A percentile compares a stretch with the other conserved stretches of the same genome.
Conservation (phyloP, 352 stramenopile genomes). For the Phytopythium montanum region DNA sequence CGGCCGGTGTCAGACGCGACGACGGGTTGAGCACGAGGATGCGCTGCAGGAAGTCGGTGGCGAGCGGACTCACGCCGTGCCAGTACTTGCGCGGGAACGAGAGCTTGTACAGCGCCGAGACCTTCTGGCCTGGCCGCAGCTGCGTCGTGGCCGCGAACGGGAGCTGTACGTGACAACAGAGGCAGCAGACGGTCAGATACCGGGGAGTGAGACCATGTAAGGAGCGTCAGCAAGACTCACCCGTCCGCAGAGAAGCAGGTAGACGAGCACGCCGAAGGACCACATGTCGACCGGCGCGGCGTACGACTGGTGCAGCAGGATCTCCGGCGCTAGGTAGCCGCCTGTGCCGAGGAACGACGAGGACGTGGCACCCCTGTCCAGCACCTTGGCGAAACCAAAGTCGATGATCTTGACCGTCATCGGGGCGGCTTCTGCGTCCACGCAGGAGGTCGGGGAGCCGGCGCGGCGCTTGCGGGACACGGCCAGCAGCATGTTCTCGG, state of each 20-base stretch:
- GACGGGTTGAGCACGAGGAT: constrained; percentile 60
- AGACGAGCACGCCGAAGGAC: constrained; percentile 96
- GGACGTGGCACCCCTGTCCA: constrained; percentile 44
- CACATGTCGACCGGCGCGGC: constrained; percentile 95
- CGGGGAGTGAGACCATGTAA: background rate
- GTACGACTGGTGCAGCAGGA: constrained; percentile 95
- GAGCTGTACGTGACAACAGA: constrained; percentile 21
- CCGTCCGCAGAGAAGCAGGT: constrained; percentile 95
- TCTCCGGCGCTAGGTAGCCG: constrained; percentile 97
- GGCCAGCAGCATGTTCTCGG: constrained; percentile 92
- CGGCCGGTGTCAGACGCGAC: constrained; percentile 40
- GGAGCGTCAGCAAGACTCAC: constrained; percentile 32
- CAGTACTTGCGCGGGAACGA: constrained; percentile 78
- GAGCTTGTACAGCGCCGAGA: constrained; percentile 60
- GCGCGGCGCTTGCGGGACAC: constrained; percentile 18
- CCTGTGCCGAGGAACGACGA: constrained; percentile 78
- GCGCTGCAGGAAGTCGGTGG: constrained; percentile 54
- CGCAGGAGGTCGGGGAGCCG: background rate
- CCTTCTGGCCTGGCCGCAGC: constrained; percentile 53
- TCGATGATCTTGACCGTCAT: constrained; percentile 97
- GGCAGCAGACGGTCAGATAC: background rate
- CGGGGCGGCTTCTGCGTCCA: background rate
- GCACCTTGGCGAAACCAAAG: constrained; percentile 96
- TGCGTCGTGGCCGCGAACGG: constrained; percentile 62
- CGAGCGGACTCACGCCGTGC: constrained; percentile 48